These are phyloP conservation scores for Hsuehochloa calcarea DNA, from an alignment of 176 grass and related monocot species.

Conservation along the genomic window DNA sequence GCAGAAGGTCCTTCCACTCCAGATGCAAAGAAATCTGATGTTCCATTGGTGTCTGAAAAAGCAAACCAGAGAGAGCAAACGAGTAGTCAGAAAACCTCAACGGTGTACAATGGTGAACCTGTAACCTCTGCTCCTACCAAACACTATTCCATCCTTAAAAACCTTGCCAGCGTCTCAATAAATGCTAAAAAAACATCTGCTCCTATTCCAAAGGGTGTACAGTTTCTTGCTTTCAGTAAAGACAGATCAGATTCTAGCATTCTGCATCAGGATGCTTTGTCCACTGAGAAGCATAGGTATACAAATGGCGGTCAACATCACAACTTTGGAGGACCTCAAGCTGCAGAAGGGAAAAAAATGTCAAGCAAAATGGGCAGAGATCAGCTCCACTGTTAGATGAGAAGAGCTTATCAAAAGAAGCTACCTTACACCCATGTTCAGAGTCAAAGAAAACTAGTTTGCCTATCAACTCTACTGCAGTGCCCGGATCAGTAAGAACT, in stretches of 20 bases:
- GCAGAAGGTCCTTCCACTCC: constrained; percentile 34
- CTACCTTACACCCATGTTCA: constrained; percentile 11
- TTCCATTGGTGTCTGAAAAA: constrained; percentile 36
- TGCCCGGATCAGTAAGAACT: constrained; percentile 25
- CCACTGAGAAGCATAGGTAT: constrained; percentile 28
- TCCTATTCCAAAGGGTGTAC: constrained; percentile 67
- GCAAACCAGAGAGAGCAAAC: constrained; percentile 41
- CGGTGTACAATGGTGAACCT: constrained; percentile 23
- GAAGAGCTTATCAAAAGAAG: constrained; percentile 24
- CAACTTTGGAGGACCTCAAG: constrained; percentile 6
- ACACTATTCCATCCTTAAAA: constrained; percentile 33
- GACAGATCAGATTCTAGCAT: constrained; percentile 23
- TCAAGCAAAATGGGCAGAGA: constrained; percentile 2
- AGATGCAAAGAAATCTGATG: constrained; percentile 49
- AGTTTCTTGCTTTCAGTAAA: constrained; percentile 64
- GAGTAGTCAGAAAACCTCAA: constrained; percentile 40
- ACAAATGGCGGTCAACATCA: constrained; percentile 27
- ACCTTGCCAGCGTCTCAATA: constrained; percentile 24
- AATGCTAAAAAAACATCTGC: constrained; percentile 40
- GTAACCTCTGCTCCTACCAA: constrained; percentile 36
- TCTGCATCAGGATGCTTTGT: not conserved
- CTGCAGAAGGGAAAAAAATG: constrained; percentile 23
- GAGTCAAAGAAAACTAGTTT: constrained; percentile 30
- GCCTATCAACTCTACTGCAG: constrained; percentile 27
- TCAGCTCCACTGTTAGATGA: constrained; percentile 22